Evolutionary conservation across 306 rosid species (phyloP).

Genomic region (Castanea crenata): DNA sequence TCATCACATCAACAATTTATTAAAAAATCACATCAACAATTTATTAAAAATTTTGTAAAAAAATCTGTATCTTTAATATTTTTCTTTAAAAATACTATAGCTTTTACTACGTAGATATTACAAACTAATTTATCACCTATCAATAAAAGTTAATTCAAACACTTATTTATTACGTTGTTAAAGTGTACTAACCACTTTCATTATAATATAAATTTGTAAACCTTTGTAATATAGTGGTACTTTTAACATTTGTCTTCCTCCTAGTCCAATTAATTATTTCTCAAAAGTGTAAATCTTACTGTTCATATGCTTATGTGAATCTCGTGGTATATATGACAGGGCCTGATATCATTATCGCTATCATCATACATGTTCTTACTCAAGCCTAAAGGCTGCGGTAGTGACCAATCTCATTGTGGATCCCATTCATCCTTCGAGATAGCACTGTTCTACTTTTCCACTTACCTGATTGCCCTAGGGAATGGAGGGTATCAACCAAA

Average conservation of each 20-base stretch:
- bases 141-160: too few relatives aligned
- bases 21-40: rapidly evolving
- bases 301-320: not conserved
- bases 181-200: too few relatives aligned
- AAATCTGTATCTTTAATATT: too few relatives aligned
- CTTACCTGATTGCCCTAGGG: conserved; percentile 68
- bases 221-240: too few relatives aligned
- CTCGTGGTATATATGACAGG: conserved; percentile 33
- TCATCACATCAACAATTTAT: rapidly evolving
- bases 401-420: conserved; percentile 44
- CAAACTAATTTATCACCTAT: too few relatives aligned
- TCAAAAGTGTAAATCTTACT: not conserved
- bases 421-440: conserved; percentile 36
- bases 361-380: conserved; percentile 55
- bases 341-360: conserved; percentile 53
- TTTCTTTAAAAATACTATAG: too few relatives aligned
- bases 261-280: too few relatives aligned
- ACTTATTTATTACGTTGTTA: too few relatives aligned
- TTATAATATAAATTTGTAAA: too few relatives aligned
- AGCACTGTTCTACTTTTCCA: conserved; percentile 53
- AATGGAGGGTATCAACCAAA: conserved; percentile 86
- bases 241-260: too few relatives aligned
- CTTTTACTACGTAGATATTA: too few relatives aligned
- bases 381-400: conserved; percentile 69
- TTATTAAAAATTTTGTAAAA: too few relatives aligned